phyloP scores from a whole-genome alignment of 2,329 filamentous ascomycete species.

The Trichoderma sp. region DNA sequence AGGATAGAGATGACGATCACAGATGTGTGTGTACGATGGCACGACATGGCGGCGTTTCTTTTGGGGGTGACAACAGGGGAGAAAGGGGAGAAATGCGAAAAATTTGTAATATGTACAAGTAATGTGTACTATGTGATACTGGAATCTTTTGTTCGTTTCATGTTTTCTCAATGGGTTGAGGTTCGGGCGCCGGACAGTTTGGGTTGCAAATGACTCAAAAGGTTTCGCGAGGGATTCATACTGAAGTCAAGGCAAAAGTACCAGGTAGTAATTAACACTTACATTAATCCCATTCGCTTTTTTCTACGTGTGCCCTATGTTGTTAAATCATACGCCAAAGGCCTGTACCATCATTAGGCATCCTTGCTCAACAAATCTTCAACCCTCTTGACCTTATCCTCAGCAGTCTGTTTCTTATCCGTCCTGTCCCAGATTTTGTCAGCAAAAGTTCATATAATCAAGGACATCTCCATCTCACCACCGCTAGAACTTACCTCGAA shows the following conservation, averaged over 20 bases:
- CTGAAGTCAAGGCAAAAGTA: not conserved
- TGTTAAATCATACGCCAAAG: not conserved
- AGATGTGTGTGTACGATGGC: not conserved
- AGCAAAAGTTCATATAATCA: not conserved
- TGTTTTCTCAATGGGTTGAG: not conserved
- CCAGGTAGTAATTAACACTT: not conserved
- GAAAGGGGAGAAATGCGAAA: not conserved
- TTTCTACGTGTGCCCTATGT: not conserved
- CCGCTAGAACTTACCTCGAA: conserved; percentile 56
- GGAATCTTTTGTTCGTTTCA: not conserved
- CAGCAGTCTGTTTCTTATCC: conserved; percentile 79
- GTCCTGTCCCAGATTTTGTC: conserved; percentile 50
- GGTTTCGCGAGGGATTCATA: not conserved
- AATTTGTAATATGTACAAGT: conserved; percentile 15
- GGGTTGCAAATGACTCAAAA: not conserved
- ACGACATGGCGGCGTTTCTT: not conserved
- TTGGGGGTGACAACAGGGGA: not conserved
- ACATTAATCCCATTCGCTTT: not conserved
- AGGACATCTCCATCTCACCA: not conserved
- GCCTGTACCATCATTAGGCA: not conserved
- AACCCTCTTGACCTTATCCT: conserved; percentile 72
- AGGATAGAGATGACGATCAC: conserved; percentile 43
- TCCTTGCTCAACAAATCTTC: conserved; percentile 47
- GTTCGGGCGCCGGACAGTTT: not conserved
- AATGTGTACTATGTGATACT: conserved; percentile 20